phyloP scores from a whole-genome alignment of 306 rosid species.

The Corylus americana region DNA sequence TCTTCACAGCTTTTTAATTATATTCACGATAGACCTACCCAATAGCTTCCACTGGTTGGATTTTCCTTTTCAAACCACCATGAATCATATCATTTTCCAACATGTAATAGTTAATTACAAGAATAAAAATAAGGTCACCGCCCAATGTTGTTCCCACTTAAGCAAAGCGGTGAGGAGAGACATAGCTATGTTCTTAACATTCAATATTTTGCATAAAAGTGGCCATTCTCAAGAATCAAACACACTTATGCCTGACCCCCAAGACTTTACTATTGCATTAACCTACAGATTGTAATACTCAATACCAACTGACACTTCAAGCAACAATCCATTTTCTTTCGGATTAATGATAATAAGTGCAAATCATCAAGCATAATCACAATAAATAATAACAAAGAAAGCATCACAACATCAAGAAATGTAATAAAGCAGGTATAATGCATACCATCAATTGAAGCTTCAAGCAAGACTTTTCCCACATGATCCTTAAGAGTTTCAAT shows the following conservation, averaged over 20 bases:
- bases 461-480: constrained; percentile 47
- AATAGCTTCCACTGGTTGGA: neutral
- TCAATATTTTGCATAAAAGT: neutral
- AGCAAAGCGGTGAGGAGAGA: neutral
- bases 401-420: constrained; percentile 11
- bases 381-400: constrained; percentile 15
- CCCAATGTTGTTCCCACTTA: neutral
- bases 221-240: neutral
- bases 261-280: neutral
- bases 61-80: neutral
- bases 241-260: neutral
- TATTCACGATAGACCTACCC: neutral
- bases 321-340: neutral
- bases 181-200: neutral
- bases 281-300: neutral
- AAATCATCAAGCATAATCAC: neutral
- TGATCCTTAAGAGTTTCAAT: constrained; percentile 43
- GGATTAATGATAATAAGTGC: neutral
- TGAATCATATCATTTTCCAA: neutral
- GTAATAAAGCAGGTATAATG: constrained; percentile 21
- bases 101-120: neutral
- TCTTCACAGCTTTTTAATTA: neutral
- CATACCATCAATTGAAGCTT: constrained; percentile 74
- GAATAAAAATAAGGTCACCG: neutral
- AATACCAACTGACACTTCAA: neutral